Percentiles rank a stretch among this genome's conserved stretches.
phyloP scores from a whole-genome alignment of 352 stramenopile species.

The Globisporangium nunn region DNA sequence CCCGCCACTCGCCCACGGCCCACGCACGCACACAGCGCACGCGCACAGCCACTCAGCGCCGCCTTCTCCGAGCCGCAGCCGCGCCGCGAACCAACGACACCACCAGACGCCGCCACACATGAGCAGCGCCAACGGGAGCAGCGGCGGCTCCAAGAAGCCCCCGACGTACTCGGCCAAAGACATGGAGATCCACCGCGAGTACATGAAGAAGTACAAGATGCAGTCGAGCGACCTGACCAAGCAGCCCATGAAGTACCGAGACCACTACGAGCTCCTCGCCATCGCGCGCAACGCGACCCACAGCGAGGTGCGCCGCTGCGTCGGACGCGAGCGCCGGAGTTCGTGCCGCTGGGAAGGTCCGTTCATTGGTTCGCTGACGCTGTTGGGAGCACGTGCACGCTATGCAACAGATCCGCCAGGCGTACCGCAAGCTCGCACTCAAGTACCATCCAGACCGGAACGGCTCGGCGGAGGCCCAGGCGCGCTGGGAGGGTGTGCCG shows the following conservation, averaged over 20 bases:
- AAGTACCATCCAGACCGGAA: constrained; percentile 92
- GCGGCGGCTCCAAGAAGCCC: constrained; percentile 5
- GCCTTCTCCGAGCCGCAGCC: no score
- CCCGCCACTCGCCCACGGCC: no score
- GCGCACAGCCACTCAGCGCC: no score
- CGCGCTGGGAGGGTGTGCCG: constrained; percentile 71
- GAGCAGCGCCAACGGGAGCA: constrained; percentile 3
- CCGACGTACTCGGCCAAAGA: constrained; percentile 51
- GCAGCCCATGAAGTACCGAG: constrained; percentile 60
- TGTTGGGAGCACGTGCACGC: no score
- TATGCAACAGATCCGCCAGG: constrained; percentile 3
- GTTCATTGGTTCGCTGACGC: no score
- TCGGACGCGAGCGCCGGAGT: no score
- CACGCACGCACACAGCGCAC: no score
- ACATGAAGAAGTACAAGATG: constrained; percentile 88
- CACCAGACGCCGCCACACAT: neutral
- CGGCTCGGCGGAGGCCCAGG: constrained; percentile 53
- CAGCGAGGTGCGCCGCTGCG: constrained; percentile 34
- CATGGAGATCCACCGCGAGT: constrained; percentile 78
- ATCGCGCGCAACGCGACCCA: constrained; percentile 52
- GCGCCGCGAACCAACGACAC: no score
- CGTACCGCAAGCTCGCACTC: constrained; percentile 86
- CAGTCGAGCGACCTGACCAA: constrained; percentile 57
- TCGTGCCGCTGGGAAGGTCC: no score
- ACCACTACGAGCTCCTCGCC: constrained; percentile 71